Evolutionary conservation across 768 basidiomycete species (phyloP).

Genomic region (Termitomyces sp.): DNA sequence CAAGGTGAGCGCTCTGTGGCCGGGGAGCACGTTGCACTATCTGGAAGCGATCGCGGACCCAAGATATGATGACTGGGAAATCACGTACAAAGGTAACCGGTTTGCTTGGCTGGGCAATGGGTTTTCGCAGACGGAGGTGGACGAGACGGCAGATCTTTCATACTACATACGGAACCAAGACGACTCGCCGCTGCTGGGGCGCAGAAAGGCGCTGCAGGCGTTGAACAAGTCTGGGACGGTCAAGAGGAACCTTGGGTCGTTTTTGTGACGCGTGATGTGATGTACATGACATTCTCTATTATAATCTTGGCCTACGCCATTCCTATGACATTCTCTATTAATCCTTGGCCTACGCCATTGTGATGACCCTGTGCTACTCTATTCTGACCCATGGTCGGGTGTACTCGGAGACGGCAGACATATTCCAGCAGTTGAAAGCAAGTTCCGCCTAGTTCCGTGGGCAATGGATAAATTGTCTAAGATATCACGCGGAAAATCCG

Average conservation of each 20-base stretch:
- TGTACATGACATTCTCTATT: no score
- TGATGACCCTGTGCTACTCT: no score
- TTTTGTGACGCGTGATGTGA: background rate
- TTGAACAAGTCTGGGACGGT: constrained; percentile 9
- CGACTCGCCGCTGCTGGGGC: constrained; percentile 9
- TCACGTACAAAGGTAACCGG: constrained; percentile 29
- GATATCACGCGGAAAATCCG: constrained; percentile 16
- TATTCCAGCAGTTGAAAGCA: background rate
- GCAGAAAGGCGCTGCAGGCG: constrained; percentile 9
- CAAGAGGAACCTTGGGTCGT: background rate
- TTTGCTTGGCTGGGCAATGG: constrained; percentile 32
- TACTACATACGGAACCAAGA: constrained; percentile 23
- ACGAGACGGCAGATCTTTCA: constrained; percentile 27
- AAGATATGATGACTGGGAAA: constrained; percentile 32
- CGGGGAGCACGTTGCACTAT: constrained; percentile 33
- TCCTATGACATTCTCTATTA: no score
- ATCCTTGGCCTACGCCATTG: no score
- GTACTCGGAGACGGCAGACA: background rate
- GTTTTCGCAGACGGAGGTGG: constrained; percentile 28
- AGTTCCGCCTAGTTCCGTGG: constrained; percentile 4
- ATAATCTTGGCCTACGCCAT: no score
- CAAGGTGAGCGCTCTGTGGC: constrained; percentile 30
- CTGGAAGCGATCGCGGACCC: constrained; percentile 27
- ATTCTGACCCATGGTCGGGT: no score
- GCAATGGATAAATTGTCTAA: background rate